Base-by-base conservation (phyloP, 768 basidiomycete species). In the Lactarius evosmus region DNA sequence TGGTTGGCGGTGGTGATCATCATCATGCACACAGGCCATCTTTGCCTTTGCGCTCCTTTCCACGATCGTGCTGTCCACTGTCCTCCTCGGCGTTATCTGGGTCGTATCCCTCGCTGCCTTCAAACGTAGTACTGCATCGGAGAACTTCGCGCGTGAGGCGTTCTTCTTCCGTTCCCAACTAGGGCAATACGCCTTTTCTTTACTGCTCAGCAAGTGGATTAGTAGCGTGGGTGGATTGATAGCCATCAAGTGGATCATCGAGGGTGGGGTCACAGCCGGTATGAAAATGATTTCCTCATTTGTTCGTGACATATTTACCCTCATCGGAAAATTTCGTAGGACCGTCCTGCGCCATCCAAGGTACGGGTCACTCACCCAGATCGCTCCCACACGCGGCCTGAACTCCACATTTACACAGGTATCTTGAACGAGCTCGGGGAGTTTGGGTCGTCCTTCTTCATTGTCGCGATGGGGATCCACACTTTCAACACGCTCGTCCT, bases 101-200 rank as follows among this genome's bases (percentile, higher is more conserved):
- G 36, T 65, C 1, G 36, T 41, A 6, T 25, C 22, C 74, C 77
- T 72, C 74, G 70, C 74, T 73, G 68, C 75, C 74, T 73, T 70
- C 44, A 60, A 69, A 71, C 61, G 69, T 27, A 58, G 69, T 27
- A 58, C 69, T 60, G 38, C 66, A 71, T 34, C 66, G 62, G 19
- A 55, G 69, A 44, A 57, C 11, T 32, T 44, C 25, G 61, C 69
- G 4, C 71, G 73, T 34, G 84, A 85, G 72, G 82, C 79, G 46
- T 75, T 83, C 63, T 89, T 90, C 73, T 88, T 91, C 73, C 80
- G 81, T 61, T 88, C 87, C 7, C 87, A 88, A 66, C 80, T 89
- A 16, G 89, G 89, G 1, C 80, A 82, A 56, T 89, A 89, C 71
- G 80, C 82, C n/a, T 79, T 77, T 41, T 88, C 83, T 69, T 77